phyloP scores from a whole-genome alignment of 2,329 filamentous ascomycete species.

The Sarocladium oryzae region DNA sequence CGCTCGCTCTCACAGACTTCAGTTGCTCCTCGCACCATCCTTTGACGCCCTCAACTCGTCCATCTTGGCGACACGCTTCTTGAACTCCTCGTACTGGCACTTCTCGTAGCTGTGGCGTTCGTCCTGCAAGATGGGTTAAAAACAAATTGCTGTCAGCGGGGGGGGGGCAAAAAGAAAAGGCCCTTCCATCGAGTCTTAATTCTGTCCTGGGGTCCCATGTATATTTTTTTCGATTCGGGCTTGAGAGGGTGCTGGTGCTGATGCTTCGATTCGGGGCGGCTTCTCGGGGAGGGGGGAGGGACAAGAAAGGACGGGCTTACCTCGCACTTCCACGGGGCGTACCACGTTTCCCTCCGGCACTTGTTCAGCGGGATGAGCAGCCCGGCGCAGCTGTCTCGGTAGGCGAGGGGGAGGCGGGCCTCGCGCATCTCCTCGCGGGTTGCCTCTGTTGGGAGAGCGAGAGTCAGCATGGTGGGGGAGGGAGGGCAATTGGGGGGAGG shows the following conservation, averaged over 20 bases:
- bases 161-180: too few relatives aligned
- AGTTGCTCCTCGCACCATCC: constrained; percentile 81
- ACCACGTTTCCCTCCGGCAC: constrained; percentile 87
- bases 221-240: too few relatives aligned
- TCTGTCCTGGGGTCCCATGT: too few relatives aligned
- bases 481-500: too few relatives aligned
- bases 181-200: too few relatives aligned
- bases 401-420: constrained; percentile 78
- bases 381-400: constrained; percentile 93
- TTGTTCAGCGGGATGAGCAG: constrained; percentile 93
- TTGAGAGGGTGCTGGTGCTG: too few relatives aligned
- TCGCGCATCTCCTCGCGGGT: constrained; percentile 91
- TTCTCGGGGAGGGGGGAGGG: too few relatives aligned
- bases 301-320: too few relatives aligned
- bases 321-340: constrained; percentile 96
- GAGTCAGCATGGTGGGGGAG: too few relatives aligned
- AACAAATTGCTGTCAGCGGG: too few relatives aligned
- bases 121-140: constrained; percentile 47
- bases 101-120: constrained; percentile 98
- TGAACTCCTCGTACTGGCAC: constrained; percentile 98
- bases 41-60: constrained; percentile 86
- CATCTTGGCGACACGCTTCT: constrained; percentile 98
- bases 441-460: constrained; percentile 46
- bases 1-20: constrained; percentile 21
- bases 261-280: too few relatives aligned